Conservation (phyloP, 441 rosid species). For the Codiaeum variegatum region DNA sequence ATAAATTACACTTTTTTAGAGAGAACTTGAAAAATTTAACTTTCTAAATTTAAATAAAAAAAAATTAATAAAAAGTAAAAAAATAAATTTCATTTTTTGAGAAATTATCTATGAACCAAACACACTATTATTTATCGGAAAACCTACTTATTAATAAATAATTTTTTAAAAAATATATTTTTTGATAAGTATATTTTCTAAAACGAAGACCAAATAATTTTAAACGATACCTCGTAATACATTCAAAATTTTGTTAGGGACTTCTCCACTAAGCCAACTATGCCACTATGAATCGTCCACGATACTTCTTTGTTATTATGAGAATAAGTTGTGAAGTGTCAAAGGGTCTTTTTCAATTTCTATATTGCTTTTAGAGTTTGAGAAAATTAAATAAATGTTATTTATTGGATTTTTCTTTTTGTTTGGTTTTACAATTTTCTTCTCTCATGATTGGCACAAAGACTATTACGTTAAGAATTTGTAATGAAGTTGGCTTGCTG, state of each 20-base stretch:
- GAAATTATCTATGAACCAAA: too few relatives aligned
- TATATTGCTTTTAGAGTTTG: background rate
- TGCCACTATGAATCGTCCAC: background rate
- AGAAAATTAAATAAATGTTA: background rate
- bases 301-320: background rate
- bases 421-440: background rate
- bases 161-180: too few relatives aligned
- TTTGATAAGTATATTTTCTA: too few relatives aligned
- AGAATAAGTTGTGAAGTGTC: background rate
- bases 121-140: too few relatives aligned
- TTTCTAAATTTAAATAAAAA: too few relatives aligned
- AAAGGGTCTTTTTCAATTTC: background rate
- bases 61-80: too few relatives aligned
- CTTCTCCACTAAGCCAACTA: background rate
- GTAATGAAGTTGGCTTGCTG: background rate
- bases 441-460: background rate
- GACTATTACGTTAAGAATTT: background rate
- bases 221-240: too few relatives aligned
- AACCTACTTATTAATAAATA: too few relatives aligned
- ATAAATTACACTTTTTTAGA: too few relatives aligned
- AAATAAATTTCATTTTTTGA: too few relatives aligned
- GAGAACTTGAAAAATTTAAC: too few relatives aligned
- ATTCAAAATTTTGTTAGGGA: background rate
- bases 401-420: background rate
- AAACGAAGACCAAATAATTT: too few relatives aligned